Conservation (phyloP, 306 rosid genomes). For the Castanopsis chinensis region DNA sequence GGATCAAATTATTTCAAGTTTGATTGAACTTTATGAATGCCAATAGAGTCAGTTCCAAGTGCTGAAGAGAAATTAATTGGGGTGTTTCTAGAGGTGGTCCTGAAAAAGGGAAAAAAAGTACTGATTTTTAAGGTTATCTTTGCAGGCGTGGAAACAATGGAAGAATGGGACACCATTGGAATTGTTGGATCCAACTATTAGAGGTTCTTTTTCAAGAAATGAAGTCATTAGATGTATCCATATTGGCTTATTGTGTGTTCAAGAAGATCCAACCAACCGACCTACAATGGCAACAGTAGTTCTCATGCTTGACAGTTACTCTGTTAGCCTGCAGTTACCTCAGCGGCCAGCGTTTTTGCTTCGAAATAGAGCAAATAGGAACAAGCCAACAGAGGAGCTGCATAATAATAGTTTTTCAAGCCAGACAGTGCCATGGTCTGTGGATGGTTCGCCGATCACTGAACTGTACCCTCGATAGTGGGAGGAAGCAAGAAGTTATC, state of each 20-base stretch:
- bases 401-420: background rate
- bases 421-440: background rate
- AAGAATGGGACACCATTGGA: conserved; percentile 23
- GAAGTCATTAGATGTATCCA: conserved; percentile 20
- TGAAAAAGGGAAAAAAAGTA: too few relatives aligned
- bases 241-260: conserved; percentile 32
- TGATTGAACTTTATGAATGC: too few relatives aligned
- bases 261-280: conserved; percentile 23
- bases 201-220: background rate
- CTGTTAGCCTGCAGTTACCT: conserved; percentile 2
- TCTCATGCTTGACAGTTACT: conserved; percentile 25
- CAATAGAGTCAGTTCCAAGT: background rate
- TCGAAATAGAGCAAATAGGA: background rate
- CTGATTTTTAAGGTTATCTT: background rate
- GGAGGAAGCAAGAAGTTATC: background rate
- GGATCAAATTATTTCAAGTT: background rate
- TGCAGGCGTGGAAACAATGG: conserved; percentile 60
- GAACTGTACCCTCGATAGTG: background rate
- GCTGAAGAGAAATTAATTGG: background rate
- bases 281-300: conserved; percentile 30
- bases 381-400: background rate
- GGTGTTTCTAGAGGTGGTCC: too few relatives aligned
- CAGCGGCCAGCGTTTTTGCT: background rate
- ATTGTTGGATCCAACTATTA: conserved; percentile 17
- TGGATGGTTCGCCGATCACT: background rate